These are phyloP conservation scores for Macrophomina pseudophaseolina DNA, from an alignment of 2,329 filamentous ascomycete genomes.

Conservation along the genomic window DNA sequence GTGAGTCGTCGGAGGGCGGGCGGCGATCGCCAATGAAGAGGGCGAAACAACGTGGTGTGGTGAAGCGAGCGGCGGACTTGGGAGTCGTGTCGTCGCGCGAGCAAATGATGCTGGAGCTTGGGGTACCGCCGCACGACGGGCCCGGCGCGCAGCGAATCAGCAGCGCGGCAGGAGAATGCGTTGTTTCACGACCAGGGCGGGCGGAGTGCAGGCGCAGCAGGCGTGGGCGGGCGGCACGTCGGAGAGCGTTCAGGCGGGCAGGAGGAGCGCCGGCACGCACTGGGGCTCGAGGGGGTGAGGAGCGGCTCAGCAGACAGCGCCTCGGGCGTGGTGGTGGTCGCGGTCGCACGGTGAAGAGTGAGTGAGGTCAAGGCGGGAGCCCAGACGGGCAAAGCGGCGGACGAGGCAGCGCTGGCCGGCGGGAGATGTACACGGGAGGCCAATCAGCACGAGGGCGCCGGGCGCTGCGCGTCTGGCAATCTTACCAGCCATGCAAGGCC, in stretches of 20 bases:
- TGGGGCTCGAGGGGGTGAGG: not conserved
- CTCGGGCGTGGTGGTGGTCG: slow-evolving; percentile 14
- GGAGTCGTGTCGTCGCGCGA: slow-evolving; percentile 27
- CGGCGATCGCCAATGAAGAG: slow-evolving; percentile 26
- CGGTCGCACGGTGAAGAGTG: slow-evolving; percentile 21
- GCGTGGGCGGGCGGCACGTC: slow-evolving; percentile 8
- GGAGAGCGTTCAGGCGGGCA: slow-evolving; percentile 16
- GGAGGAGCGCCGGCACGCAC: slow-evolving; percentile 1
- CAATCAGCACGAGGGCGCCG: slow-evolving; percentile 21
- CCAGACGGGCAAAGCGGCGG: slow-evolving; percentile 22
- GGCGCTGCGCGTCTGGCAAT: slow-evolving; percentile 1
- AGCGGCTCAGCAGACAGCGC: slow-evolving; percentile 2
- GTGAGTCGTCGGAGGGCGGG: slow-evolving; percentile 21
- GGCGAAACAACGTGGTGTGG: slow-evolving; percentile 13
- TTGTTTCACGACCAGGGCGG: slow-evolving; percentile 27
- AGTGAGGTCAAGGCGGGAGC: slow-evolving; percentile 17
- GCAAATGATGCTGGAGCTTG: slow-evolving; percentile 27
- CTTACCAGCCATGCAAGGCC: slow-evolving; percentile 1
- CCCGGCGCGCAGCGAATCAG: slow-evolving; percentile 26
- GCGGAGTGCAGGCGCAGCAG: slow-evolving; percentile 14
- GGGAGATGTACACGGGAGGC: slow-evolving; percentile 25
- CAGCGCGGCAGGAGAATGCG: slow-evolving; percentile 26
- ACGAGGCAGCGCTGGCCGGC: slow-evolving; percentile 16
- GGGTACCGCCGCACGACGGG: slow-evolving; percentile 23
- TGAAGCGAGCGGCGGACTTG: slow-evolving; percentile 22